phyloP scores from a whole-genome alignment of 345 rosid genomes.

The Atalantia buxifolia region DNA sequence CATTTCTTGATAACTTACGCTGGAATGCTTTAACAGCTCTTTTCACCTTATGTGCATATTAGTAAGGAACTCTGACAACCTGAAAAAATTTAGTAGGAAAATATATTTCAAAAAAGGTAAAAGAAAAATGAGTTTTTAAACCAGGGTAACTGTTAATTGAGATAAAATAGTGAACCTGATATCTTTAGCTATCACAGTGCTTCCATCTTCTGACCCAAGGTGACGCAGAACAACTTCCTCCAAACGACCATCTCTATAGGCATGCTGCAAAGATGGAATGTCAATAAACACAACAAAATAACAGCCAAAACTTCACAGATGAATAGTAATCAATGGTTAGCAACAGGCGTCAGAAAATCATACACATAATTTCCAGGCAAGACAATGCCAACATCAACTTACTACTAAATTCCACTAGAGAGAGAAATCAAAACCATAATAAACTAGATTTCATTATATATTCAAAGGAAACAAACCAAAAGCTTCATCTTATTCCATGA shows the following conservation, averaged over 20 bases:
- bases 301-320: not conserved
- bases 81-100: conserved; percentile 22
- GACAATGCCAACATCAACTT: not conserved
- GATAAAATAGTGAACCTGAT: conserved; percentile 30
- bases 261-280: conserved; percentile 42
- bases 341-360: not conserved
- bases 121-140: not conserved
- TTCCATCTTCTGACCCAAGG: conserved; percentile 59
- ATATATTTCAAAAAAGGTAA: not conserved
- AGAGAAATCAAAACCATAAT: not conserved
- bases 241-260: conserved; percentile 47
- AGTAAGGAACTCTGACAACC: conserved; percentile 69
- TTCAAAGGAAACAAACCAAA: not conserved
- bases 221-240: conserved; percentile 59
- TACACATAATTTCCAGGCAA: conserved; percentile 1
- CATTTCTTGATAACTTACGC: conserved; percentile 5
- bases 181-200: conserved; percentile 50
- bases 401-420: not conserved
- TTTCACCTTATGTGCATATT: conserved; percentile 40
- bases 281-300: conserved; percentile 1
- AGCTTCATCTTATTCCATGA: conserved; percentile 6
- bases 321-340: not conserved
- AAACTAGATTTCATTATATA: not conserved
- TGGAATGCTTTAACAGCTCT: conserved; percentile 5
- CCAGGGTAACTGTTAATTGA: not conserved